These are phyloP conservation scores for Pseudogymnoascus sp. DNA, from an alignment of 2,329 filamentous ascomycete genomes.

Conservation along the genomic window DNA sequence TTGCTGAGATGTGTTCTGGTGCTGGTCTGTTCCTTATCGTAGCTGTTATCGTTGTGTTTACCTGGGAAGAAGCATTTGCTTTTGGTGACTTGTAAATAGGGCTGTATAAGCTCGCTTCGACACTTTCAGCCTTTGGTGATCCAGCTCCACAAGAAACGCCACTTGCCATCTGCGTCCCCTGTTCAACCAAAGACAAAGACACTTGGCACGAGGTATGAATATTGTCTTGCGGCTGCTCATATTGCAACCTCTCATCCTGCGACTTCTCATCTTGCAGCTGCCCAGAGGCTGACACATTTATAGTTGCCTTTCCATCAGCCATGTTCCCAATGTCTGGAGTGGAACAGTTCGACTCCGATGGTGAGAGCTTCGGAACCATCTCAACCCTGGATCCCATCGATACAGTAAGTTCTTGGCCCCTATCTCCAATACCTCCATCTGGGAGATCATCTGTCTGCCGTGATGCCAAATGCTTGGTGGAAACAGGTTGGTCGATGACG, in stretches of 20 bases:
- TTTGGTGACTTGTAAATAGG: slow-evolving; percentile 2
- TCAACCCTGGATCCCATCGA: background rate
- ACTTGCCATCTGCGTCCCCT: background rate
- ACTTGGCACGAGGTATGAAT: background rate
- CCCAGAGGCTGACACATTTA: background rate
- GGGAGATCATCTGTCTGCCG: background rate
- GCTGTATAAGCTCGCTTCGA: background rate
- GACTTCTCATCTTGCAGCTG: slow-evolving; percentile 1
- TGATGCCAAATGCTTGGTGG: background rate
- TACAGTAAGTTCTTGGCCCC: background rate
- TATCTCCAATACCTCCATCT: background rate
- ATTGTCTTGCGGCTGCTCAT: background rate
- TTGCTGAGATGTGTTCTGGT: background rate
- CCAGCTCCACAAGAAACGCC: background rate
- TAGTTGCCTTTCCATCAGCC: background rate
- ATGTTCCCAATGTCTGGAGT: background rate
- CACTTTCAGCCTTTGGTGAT: background rate
- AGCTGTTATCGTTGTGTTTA: background rate
- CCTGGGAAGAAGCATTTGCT: background rate
- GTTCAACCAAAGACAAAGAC: background rate
- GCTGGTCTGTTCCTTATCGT: background rate
- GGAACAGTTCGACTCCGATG: background rate
- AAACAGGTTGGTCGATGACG: background rate
- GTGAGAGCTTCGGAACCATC: background rate
- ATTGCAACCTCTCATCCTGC: background rate